Evolutionary conservation across 331 rosid genomes (phyloP).

Genomic region (Quercus phellos): DNA sequence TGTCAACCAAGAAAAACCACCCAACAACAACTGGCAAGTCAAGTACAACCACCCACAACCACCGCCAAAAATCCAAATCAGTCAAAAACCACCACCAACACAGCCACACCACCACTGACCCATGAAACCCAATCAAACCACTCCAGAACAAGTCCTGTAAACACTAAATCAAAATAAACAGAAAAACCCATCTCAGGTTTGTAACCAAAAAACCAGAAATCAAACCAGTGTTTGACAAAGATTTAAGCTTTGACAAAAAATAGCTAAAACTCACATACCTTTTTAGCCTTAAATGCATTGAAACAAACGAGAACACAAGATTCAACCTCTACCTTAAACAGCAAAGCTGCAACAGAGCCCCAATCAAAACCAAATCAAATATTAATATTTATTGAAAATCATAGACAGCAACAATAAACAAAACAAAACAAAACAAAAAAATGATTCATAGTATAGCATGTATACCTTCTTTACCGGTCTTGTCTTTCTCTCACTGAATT

Average conservation of each 20-base stretch:
- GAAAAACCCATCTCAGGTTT: background rate
- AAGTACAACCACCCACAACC: too few relatives aligned
- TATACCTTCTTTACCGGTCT: constrained; percentile 16
- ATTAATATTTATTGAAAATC: background rate
- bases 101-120: too few relatives aligned
- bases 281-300: constrained; percentile 84
- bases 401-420: too few relatives aligned
- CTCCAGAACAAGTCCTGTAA: constrained; percentile 73
- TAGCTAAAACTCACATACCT: constrained; percentile 28
- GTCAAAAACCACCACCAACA: too few relatives aligned
- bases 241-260: background rate
- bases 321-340: constrained; percentile 29
- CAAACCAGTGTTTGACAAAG: background rate
- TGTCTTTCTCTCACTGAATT: background rate
- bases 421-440: too few relatives aligned
- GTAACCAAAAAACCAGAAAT: background rate
- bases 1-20: too few relatives aligned
- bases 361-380: constrained; percentile 38
- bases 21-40: too few relatives aligned
- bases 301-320: constrained; percentile 34
- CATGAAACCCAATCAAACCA: background rate
- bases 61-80: too few relatives aligned
- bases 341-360: constrained; percentile 66
- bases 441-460: background rate
- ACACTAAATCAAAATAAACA: constrained; percentile 3